Conservation (phyloP, 2,329 filamentous ascomycete species). For the Colletotrichum plurivorum region DNA sequence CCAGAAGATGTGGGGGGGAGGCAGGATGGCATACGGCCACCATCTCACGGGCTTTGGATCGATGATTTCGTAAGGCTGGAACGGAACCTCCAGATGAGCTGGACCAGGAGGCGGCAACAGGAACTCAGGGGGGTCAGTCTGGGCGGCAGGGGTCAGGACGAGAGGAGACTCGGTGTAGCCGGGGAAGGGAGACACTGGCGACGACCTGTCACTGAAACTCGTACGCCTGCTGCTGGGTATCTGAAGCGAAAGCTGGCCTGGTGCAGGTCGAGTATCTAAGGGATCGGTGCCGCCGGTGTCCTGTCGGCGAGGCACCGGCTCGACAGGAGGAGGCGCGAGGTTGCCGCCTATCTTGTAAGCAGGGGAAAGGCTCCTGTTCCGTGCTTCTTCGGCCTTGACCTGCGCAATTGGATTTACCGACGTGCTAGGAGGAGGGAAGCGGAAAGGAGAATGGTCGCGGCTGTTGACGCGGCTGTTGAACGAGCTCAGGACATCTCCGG, state of each 20-base stretch:
- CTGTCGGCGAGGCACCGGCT: slow-evolving; percentile 28
- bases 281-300: slow-evolving; percentile 24
- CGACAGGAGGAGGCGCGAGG: slow-evolving; percentile 57
- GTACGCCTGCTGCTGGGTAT: slow-evolving; percentile 62
- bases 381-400: slow-evolving; percentile 35
- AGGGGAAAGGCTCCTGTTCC: slow-evolving; percentile 48
- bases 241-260: slow-evolving; percentile 55
- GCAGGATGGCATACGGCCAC: slow-evolving; percentile 86
- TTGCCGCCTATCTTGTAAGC: slow-evolving; percentile 57
- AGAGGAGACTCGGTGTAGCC: slow-evolving; percentile 73
- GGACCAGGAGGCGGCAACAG: slow-evolving; percentile 63
- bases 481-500: slow-evolving; percentile 55
- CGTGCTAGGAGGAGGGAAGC: slow-evolving; percentile 21
- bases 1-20: slow-evolving; percentile 78
- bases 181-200: slow-evolving; percentile 76
- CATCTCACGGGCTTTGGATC: slow-evolving; percentile 70
- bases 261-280: slow-evolving; percentile 5
- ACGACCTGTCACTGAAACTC: slow-evolving; percentile 60
- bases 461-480: slow-evolving; percentile 1
- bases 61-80: slow-evolving; percentile 58
- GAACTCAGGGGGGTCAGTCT: slow-evolving; percentile 66
- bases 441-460: slow-evolving; percentile 36
- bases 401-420: slow-evolving; percentile 30
- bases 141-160: slow-evolving; percentile 57
- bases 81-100: slow-evolving; percentile 61